Base-by-base conservation (phyloP, 2,329 filamentous ascomycete genomes). In the Ceratocystis diversiconidia region DNA sequence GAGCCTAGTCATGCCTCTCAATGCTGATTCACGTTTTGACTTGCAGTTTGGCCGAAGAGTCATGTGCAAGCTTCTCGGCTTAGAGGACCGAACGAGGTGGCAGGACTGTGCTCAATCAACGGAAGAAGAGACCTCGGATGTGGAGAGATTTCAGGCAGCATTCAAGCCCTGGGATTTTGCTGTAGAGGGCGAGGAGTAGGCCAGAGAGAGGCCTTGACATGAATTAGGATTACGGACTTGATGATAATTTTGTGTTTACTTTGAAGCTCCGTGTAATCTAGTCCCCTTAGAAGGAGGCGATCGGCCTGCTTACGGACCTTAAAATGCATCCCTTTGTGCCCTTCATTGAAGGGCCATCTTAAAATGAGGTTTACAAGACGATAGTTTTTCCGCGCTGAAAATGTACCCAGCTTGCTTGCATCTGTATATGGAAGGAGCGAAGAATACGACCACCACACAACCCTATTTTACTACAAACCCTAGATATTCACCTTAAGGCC, bases 101-200 rank as follows among this genome's bases (percentile, higher is more conserved):
- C 86, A 85, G 74, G 88, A 95, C 70, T 92, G 90, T 70, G 82
- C 80, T 41, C 92, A 97, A 76, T 82, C 83, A 0, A 79, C 86
- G 66, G 83, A 83, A 10, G 90, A 96, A 70, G 94, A 97, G 77
- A 85, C 82, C 65, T 79, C 79, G 57, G 92, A 97, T 73, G 89
- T 87, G 1, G 82, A 85, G 64, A 83, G 82, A 8, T 95, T 97
- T 75, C 91, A 92, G 71, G 79, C 82, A 70, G 86, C 87, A 0
- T 99, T 95, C 72, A 86, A 89, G 75, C 79, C 83, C 41, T 96
- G 89, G 81, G 92, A 99, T 74, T 96, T 96, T 74, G 88, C 89
- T 15, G 68, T 78, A 1, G 66, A 67, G 30, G 62, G 48, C 8
- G 65, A 65, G 46, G 41, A 41, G 5, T 57, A 57, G 32, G 32